Evolutionary conservation across 495 filamentous ascomycete species (phyloP), one percentile per base, ranked within the genome.

Genomic region (Trichocladium antarcticum): DNA sequence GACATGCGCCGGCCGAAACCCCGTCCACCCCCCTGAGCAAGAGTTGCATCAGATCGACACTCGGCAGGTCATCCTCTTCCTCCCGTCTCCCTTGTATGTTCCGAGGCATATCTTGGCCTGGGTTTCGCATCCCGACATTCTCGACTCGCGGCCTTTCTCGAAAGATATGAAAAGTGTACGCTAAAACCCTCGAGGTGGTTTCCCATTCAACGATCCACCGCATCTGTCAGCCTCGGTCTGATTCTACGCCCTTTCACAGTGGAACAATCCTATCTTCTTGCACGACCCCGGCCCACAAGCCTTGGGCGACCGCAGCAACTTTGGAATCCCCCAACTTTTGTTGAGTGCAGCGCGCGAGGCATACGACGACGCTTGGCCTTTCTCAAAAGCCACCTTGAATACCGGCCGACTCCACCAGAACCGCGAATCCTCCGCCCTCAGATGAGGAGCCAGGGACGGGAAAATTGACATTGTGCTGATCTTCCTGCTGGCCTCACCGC

Each of bases 41-140:
- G 44, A 44, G 39, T 43, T 37, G 41, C 51, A 48, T 50, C 12
- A n/a, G 41, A 50, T 50, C 48, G 40, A 50, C 48, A 35, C 32
- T 39, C 35, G 8, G 17, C 35, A 31, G 41, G 16, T 27, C 41
- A 45, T 45, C 48, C 42, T 45, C 34, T 29, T 20, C 47, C 22
- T 50, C 27, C 47, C 39, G 29, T 37, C 39, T 38, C 15, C 24
- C 24, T 27, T 27, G 22, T 9, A 40, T 5, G 9, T 20, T 9
- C 2, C 19, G 4, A 12, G 12, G 20, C 20, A 12, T 7, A 14
- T 11, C 29, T 41, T 29, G 38, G 21, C 12, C 12, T 50, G n/a
- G n/a, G n/a, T n/a, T n/a, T n/a, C n/a, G n/a, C n/a, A n/a, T n/a
- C n/a, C n/a, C n/a, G 31, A 35, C 16, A 43, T 50, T 37, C 39